phyloP scores from a whole-genome alignment of 768 basidiomycete genomes.

The Hysterangium stoloniferum region DNA sequence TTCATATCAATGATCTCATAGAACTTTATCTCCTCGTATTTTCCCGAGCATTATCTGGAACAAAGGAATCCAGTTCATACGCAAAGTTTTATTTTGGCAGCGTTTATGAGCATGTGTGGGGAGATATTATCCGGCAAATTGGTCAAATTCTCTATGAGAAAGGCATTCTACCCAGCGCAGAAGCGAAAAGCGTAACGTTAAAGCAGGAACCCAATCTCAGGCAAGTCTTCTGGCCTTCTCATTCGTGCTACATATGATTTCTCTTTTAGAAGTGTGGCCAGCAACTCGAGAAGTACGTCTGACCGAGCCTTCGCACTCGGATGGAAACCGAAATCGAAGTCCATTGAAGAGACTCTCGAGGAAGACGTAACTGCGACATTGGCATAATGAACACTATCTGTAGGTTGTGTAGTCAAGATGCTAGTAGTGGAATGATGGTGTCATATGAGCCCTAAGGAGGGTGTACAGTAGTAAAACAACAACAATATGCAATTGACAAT shows the following conservation, averaged over 20 bases:
- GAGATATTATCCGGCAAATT: conserved; percentile 15
- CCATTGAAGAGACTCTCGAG: conserved; percentile 11
- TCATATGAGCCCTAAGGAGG: not conserved
- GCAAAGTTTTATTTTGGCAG: conserved; percentile 21
- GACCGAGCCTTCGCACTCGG: conserved; percentile 15
- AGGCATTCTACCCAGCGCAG: conserved; percentile 11
- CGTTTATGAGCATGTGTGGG: conserved; percentile 17
- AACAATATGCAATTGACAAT: not conserved
- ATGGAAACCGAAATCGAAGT: conserved; percentile 15
- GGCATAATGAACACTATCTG: not conserved
- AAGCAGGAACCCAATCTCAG: conserved; percentile 11
- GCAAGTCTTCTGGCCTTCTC: not conserved
- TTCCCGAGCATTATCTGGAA: conserved; percentile 16
- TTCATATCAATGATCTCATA: conserved; percentile 20
- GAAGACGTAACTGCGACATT: conserved; percentile 9
- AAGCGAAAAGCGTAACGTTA: conserved; percentile 13
- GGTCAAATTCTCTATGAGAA: conserved; percentile 14
- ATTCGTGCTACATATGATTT: not conserved
- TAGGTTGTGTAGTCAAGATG: too few species aligned
- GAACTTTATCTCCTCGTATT: conserved; percentile 20
- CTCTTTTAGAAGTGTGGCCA: conserved; percentile 9
- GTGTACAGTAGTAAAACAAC: not conserved
- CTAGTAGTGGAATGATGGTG: too few species aligned
- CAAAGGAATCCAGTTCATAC: conserved; percentile 14
- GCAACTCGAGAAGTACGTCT: conserved; percentile 17